These are phyloP conservation scores for Entophlyctis helioformis DNA, from an alignment of 192 early-diverging fungal species.

Conservation along the genomic window DNA sequence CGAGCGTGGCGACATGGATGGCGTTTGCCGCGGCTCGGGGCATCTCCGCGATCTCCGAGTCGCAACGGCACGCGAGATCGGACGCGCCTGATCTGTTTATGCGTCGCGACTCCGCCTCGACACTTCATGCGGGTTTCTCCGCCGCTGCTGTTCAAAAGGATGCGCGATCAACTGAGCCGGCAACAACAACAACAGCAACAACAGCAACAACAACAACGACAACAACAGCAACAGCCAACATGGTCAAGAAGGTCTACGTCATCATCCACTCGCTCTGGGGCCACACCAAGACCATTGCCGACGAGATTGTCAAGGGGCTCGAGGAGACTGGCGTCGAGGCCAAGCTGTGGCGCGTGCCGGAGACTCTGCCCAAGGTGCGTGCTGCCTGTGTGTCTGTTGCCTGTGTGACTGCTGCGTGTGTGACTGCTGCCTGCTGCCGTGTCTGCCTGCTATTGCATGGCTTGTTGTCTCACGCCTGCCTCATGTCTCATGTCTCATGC, in stretches of 20 bases:
- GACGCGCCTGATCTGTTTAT: too few relatives aligned
- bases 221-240: too few relatives aligned
- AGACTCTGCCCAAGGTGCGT: constrained; percentile 25
- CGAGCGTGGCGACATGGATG: too few relatives aligned
- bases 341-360: constrained; percentile 35
- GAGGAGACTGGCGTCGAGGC: constrained; percentile 39
- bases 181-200: too few relatives aligned
- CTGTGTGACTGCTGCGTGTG: neutral
- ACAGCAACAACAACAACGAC: too few relatives aligned
- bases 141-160: too few relatives aligned
- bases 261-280: constrained; percentile 19
- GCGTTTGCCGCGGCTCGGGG: too few relatives aligned
- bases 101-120: too few relatives aligned
- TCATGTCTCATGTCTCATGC: neutral
- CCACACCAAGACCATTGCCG: constrained; percentile 54
- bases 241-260: constrained; percentile 19
- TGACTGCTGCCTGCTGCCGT: neutral
- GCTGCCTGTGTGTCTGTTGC: neutral
- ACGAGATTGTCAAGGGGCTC: constrained; percentile 46
- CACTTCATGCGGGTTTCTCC: too few relatives aligned
- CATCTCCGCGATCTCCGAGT: too few relatives aligned
- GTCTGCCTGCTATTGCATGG: neutral
- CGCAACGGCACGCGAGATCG: too few relatives aligned
- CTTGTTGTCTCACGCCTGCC: neutral
- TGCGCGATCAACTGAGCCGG: too few relatives aligned